Evolutionary conservation across 2,329 filamentous ascomycete genomes (phyloP), one percentile per base, ranked within the genome.

Genomic region (Ophiostoma tasmaniense): DNA sequence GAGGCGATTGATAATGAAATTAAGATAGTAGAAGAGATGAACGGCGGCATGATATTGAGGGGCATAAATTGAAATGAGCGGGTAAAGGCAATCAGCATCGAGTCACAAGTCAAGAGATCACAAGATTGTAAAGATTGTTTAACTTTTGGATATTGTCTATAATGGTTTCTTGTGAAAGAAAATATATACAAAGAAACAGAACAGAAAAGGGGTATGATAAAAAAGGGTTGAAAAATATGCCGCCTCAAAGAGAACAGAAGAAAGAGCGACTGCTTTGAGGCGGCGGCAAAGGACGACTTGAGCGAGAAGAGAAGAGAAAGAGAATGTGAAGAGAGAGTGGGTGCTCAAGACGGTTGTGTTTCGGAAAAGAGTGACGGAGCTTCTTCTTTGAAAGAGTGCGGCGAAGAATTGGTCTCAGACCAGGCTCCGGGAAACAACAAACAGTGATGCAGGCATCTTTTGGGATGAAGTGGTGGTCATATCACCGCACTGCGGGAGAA

Each of bases 391-490:
- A 33, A 33, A 33, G 33, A n/a, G n/a, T n/a, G 33, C 5, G 8
- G 33, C 5, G 33, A 33, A 33, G 33, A 33, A n/a, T n/a, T 33
- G 33, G 33, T 70, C 64, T 61, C 68, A 66, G 64, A 70, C 68
- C 35, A n/a, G n/a, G 37, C 64, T 65, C 64, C 37, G 35, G 64
- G 22, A 42, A 65, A n/a, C n/a, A n/a, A n/a, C n/a, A n/a, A n/a
- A n/a, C n/a, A n/a, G n/a, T n/a, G n/a, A n/a, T n/a, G n/a, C n/a
- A n/a, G n/a, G n/a, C n/a, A 65, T 33, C 8, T 33, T 33, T 33
- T 33, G 33, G 33, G 33, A 8, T 33, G 33, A n/a, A n/a, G n/a
- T n/a, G n/a, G n/a, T n/a, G n/a, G n/a, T n/a, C n/a, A n/a, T n/a
- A n/a, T n/a, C n/a, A n/a, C n/a, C n/a, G n/a, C n/a, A n/a, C n/a